Evolutionary conservation across 768 basidiomycete species (phyloP), one percentile per base, ranked within the genome.

Genomic region (Lentinula boryana): DNA sequence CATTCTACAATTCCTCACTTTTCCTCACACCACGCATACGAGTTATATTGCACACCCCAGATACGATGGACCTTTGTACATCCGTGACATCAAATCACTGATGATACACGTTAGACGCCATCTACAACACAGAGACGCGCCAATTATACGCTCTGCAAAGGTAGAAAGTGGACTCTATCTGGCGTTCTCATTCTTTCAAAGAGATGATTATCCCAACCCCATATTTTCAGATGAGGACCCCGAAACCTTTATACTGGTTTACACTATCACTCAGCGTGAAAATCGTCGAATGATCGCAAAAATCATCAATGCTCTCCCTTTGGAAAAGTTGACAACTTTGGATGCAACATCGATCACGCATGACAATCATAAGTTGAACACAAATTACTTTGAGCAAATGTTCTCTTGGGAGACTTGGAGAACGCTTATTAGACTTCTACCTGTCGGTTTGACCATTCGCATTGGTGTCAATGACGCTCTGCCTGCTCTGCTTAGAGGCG

Each of bases 381-480:
- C 15, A 16, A 12, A 27, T 15, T 23, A 12, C 0, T 9, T 9
- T 21, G 6, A 56, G 16, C 38, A 27, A 18, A 27, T 49, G 10
- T 58, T 58, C 12, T 58, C 57, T 44, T 31, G 21, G 41, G 18
- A 44, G 27, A 41, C 57, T 7, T 58, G 57, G 57, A 44, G 57
- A 23, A 58, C 41, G 3, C 46, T 58, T 18, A 12, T 58, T 18
- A 49, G 43, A 15, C 57, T 58, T 8, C 27, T 58, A 15, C 44
- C 46, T 21, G 8, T n/a, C 15, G 18, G 38, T 16, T 8, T 58
- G 4, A 58, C 57, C 33, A 58, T 58, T 27, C 41, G 46, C 18
- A 58, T 58, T 32, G 57, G 57, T 10, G 48, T 58, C 27, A 58
- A 58, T 49, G 18, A 58, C 18, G 57, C 10, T 4, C 31, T 50